Evolutionary conservation across 176 grass and related monocot species (phyloP), one percentile per base, ranked within the genome.

Genomic region (Aegilops umbellulata): DNA sequence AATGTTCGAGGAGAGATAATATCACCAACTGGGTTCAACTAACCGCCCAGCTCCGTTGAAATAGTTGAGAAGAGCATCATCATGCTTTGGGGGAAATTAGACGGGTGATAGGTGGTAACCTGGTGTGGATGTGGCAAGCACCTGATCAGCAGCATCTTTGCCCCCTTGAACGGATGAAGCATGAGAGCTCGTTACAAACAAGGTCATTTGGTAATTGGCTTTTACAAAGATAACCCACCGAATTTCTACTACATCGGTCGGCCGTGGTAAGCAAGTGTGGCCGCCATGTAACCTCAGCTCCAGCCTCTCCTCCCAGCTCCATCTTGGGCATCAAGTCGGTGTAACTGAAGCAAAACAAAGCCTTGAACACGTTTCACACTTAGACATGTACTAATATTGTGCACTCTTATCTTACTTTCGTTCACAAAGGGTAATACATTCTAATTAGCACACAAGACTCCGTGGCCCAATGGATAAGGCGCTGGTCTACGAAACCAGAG

Each of bases 401-500:
- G 46, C 46, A 49, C 46, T 49, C 14, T 49, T 16, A 14, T 5
- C 14, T 49, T 16, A 1, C 1, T 15, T 1, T 1, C 16, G 14
- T 16, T 49, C 4, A 1, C 0, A 6, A 36, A 0, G 5, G 0
- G 1, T 0, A 49, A 16, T 17, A 6, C 1, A 17, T 51, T 51
- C 7, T 7, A 17, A 0, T 16, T 4, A 19, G 5, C 16, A 51
- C 1, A 2, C 6, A 19, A 0, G 90, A 92, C 92, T 98, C 92
- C 86, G 84, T 95, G 93, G 91, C 95, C 95, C 96, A 95, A 94
- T 94, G 93, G 94, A 94, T 92, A 95, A 94, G 92, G 92, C 91
- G 92, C 92, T 95, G 96, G 91, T 95, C 90, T 94, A 98, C 93
- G 93, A 83, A 98, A 95, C 90, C 93, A 95, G 96, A 98, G 90